Evolutionary conservation across 1,284 basidiomycete genomes (phyloP).

Genomic region (Rhodotorula sp.): DNA sequence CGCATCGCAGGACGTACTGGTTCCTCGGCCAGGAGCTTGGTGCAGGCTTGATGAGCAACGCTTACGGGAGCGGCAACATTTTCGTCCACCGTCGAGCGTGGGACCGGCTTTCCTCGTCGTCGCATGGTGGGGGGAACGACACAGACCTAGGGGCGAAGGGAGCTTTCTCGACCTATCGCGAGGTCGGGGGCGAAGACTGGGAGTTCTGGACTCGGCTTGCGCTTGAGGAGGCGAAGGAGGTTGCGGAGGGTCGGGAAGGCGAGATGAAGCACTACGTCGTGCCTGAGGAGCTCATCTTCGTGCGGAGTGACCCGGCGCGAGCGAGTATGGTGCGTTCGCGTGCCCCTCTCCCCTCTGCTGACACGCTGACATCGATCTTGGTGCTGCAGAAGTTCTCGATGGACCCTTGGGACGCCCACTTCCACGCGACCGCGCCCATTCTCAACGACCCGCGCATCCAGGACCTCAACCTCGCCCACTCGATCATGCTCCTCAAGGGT

Average conservation of each 20-base stretch:
- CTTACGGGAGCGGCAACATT: slow-evolving; percentile 39
- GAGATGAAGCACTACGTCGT: slow-evolving; percentile 18
- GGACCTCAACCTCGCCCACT: slow-evolving; percentile 30
- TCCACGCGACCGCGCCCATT: slow-evolving; percentile 29
- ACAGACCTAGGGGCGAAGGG: not conserved
- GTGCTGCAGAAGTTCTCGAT: slow-evolving; percentile 38
- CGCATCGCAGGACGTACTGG: slow-evolving; percentile 37
- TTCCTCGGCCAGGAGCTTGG: slow-evolving; percentile 35
- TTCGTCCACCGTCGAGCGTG: slow-evolving; percentile 30
- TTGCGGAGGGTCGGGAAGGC: not conserved
- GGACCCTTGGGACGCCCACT: slow-evolving; percentile 38
- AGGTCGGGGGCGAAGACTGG: slow-evolving; percentile 40
- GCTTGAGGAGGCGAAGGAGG: slow-evolving; percentile 12
- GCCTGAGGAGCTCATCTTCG: slow-evolving; percentile 36
- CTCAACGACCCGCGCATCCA: slow-evolving; percentile 35
- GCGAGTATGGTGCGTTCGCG: slow-evolving; percentile 36
- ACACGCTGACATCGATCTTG: too few species aligned
- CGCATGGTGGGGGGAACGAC: too few species aligned
- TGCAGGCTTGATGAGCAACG: slow-evolving; percentile 31
- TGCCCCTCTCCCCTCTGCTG: too few species aligned
- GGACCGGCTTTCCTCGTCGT: slow-evolving; percentile 3
- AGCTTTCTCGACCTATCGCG: slow-evolving; percentile 38
- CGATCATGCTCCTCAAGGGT: slow-evolving; percentile 32
- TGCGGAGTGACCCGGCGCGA: slow-evolving; percentile 27
- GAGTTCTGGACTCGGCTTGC: slow-evolving; percentile 34